These are phyloP conservation scores for Metarhizium sp. DNA, from an alignment of 2,329 filamentous ascomycete genomes.

Conservation along the genomic window DNA sequence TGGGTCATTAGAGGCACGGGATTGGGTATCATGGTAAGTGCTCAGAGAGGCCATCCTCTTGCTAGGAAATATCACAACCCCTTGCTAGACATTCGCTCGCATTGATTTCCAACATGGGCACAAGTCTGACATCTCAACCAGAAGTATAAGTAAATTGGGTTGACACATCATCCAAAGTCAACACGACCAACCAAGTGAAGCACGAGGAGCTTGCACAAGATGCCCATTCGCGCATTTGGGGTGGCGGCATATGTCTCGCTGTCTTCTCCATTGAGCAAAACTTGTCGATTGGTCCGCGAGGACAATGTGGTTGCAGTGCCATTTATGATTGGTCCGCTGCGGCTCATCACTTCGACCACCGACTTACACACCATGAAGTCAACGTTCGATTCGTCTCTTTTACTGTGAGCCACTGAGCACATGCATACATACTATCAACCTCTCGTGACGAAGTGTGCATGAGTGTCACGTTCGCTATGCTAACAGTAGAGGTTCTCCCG, in stretches of 20 bases:
- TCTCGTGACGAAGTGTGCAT: too few species aligned
- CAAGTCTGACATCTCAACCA: neutral
- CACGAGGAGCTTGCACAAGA: neutral
- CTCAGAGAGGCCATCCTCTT: too few species aligned
- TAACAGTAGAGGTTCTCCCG: too few species aligned
- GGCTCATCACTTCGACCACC: neutral
- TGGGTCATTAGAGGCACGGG: too few species aligned
- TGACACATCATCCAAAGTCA: neutral
- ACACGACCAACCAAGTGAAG: neutral
- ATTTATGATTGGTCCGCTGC: slow-evolving; percentile 6
- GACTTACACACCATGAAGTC: neutral
- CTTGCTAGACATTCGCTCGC: too few species aligned
- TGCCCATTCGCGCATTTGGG: neutral
- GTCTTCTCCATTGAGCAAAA: neutral
- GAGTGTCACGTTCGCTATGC: too few species aligned
- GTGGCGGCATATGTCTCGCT: neutral
- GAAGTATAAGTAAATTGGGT: neutral
- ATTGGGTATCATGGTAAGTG: too few species aligned
- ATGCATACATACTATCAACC: too few species aligned
- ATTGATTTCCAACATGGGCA: too few species aligned
- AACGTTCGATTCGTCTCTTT: too few species aligned
- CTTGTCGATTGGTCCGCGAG: slow-evolving; percentile 5
- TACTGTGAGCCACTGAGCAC: too few species aligned
- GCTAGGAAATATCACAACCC: too few species aligned
- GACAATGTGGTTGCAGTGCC: slow-evolving; percentile 6